Evolutionary conservation across 768 basidiomycete genomes (phyloP), one percentile per base, ranked within the genome.

Genomic region (Lepiota subincarnata): DNA sequence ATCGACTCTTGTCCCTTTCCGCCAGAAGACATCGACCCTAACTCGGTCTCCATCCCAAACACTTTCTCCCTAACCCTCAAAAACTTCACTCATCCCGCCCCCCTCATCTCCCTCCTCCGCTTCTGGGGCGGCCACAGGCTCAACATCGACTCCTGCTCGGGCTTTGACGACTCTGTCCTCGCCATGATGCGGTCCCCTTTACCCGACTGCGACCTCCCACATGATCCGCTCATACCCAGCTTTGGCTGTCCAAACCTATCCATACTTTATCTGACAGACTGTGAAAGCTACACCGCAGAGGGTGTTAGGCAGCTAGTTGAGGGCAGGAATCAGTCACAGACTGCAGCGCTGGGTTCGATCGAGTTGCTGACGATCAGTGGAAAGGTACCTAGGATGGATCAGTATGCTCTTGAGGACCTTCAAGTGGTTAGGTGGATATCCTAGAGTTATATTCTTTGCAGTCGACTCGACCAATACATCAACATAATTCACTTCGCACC

Each of bases 121-220:
- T 18, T 26, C 11, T 50, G 49, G 49, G 19, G 24, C 11, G 49
- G 38, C 20, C 49, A 20, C 6, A 49, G 26, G 34, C 49, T 50
- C 28, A 50, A 16, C 28, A 20, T 50, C 16, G 39, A 28, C n/a
- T 50, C 49, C 7, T 50, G 26, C n/a, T 38, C 49, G n/a, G 49
- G 49, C 26, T 50, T 50, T 34, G 49, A 50, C 16, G 49, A 50
- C 31, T 38, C 49, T 28, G 39, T 50, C 2, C 26, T 50, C 11
- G 39, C 16, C 11, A 41, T 50, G 49, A 50, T 50, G 49, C 14
- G 26, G 26, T 34, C 38, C 8, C 49, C 49, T 26, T 41, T 50
- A 10, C 39, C 19, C 18, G 3, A 24, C 34, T 5, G 3, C 18
- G 19, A 16, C 6, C 8, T 4, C 19, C 1, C 12, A 31, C 18